Percentiles rank a stretch among this genome's conserved stretches.
Conservation (phyloP, 805 yeast genomes). For the Blastobotrys americana region DNA sequence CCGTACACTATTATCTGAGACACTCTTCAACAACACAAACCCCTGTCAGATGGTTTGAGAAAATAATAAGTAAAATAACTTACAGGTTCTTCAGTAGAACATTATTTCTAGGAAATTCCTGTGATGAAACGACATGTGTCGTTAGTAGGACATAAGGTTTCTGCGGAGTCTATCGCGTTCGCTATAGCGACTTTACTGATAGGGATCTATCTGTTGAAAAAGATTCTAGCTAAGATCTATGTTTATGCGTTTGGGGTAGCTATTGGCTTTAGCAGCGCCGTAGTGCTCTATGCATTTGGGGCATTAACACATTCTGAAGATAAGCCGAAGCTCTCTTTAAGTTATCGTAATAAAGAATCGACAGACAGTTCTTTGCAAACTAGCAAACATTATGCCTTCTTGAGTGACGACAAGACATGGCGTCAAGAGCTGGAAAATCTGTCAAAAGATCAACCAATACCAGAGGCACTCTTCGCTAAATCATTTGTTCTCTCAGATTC, state of each 20-base stretch:
- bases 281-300: neutral
- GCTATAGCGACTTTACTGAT: neutral
- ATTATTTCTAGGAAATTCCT: too few relatives aligned
- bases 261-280: conserved; percentile 1
- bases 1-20: too few relatives aligned
- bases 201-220: neutral
- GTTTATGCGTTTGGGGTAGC: neutral
- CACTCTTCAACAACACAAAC: too few relatives aligned
- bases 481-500: conserved; percentile 48
- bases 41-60: too few relatives aligned
- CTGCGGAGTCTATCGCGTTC: neutral
- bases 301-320: neutral
- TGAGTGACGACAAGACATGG: conserved; percentile 3
- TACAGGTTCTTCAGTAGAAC: too few relatives aligned
- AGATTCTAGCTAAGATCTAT: neutral
- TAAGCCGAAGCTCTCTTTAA: neutral
- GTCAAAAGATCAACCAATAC: conserved; percentile 8
- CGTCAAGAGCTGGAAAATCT: conserved; percentile 2
- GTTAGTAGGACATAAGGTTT: neutral
- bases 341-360: neutral
- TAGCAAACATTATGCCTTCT: conserved; percentile 7
- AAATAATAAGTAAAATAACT: too few relatives aligned
- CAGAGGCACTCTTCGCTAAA: conserved; percentile 30
- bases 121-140: too few relatives aligned
- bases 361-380: neutral